Base-by-base conservation (phyloP, 768 basidiomycete genomes). In the Tylopilus sp. region DNA sequence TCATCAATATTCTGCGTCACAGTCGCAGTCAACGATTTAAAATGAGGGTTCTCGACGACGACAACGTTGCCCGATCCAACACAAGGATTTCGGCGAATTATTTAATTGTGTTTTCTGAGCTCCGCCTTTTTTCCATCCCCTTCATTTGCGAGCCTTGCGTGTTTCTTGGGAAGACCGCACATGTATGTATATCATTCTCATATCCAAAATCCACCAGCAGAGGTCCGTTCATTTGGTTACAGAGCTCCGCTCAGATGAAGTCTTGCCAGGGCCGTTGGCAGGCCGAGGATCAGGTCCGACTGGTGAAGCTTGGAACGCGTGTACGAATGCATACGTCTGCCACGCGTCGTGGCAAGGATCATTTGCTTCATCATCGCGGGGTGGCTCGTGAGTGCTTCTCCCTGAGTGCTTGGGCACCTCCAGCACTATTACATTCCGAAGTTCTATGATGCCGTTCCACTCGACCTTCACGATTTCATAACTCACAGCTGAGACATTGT, bases 1-100 rank as follows among this genome's bases (percentile, higher is more conserved):
- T 87, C 28, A 98, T 94, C 45, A 92, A 93, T 85, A 98, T 90
- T 57, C 80, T 80, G 67, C 78, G 78, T 26, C 78, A 76, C 53
- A 71, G 50, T 30, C 17, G 51, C 22, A 26, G 60, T 58, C 33
- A 54, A 49, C 42, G 57, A 36, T 54, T n/a, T n/a, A n/a, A 53
- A 56, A 58, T 50, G 47, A 51, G 46, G 48, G 54, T 55, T 55
- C 56, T 55, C 54, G 29, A 54, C 31, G 56, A 54, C 47, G 58
- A 55, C 51, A 50, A 37, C 42, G 37, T 37, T 30, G 37, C 42
- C 52, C 50, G 44, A 38, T 47, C 52, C 29, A 24, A 45, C 25
- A 31, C 31, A 12, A 55, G 25, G 46, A 60, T 48, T 53, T 34
- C 16, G 49, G 51, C 21, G 38, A 53, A 65, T 65, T 65, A 67